phyloP scores from a whole-genome alignment of 495 filamentous ascomycete genomes.

The Podospora comata region DNA sequence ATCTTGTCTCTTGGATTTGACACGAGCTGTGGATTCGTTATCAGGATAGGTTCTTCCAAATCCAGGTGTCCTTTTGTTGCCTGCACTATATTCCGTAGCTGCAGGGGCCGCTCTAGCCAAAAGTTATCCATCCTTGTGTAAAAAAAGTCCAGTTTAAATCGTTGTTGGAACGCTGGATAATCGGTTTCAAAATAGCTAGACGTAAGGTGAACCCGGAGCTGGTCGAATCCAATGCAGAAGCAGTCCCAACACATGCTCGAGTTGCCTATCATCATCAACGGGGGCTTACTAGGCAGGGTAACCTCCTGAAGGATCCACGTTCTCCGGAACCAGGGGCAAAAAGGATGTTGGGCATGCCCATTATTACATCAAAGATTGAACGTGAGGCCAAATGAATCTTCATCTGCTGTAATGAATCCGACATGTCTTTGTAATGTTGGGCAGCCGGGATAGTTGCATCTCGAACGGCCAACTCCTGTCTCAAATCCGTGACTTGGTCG shows the following conservation, averaged over 20 bases:
- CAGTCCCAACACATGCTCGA: background rate
- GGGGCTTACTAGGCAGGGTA: background rate
- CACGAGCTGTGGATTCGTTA: too few relatives aligned
- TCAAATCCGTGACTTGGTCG: background rate
- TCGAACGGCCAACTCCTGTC: background rate
- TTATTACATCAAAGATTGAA: background rate
- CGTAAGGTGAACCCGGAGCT: too few relatives aligned
- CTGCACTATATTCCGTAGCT: too few relatives aligned
- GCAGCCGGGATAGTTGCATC: too few relatives aligned
- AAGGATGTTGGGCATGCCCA: background rate
- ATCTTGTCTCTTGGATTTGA: too few relatives aligned
- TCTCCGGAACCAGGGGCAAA: background rate
- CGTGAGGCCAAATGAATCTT: background rate
- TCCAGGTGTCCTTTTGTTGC: too few relatives aligned
- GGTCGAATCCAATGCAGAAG: background rate
- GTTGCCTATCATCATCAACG: background rate
- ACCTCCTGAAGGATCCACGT: background rate
- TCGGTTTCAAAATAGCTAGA: background rate
- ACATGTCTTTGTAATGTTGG: background rate
- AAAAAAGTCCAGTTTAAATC: too few relatives aligned
- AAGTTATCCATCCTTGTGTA: too few relatives aligned
- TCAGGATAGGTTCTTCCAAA: too few relatives aligned
- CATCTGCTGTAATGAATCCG: background rate
- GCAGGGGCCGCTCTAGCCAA: too few relatives aligned
- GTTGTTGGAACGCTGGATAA: background rate